A percentile compares a stretch with the other conserved stretches of the same genome.
Conservation (phyloP, 768 basidiomycete genomes). For the Boletellus emodensis region DNA sequence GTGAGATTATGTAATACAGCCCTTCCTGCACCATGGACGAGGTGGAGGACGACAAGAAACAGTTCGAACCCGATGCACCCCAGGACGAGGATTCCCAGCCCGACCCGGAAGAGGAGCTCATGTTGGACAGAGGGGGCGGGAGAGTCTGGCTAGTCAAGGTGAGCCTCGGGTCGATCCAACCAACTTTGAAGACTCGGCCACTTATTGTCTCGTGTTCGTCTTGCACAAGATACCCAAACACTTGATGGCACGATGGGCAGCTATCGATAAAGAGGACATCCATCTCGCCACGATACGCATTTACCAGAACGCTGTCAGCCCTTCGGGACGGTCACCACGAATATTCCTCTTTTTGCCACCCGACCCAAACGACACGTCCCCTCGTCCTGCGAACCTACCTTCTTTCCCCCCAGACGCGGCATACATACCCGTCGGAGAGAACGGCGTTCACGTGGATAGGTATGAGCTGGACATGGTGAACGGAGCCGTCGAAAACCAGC, state of each 20-base stretch:
- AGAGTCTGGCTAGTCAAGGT: slow-evolving; percentile 87
- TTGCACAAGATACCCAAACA: slow-evolving; percentile 71
- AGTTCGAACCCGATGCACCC: slow-evolving; percentile 52
- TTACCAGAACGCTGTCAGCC: slow-evolving; percentile 48
- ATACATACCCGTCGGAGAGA: slow-evolving; percentile 27
- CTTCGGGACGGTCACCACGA: slow-evolving; percentile 48
- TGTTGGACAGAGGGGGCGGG: slow-evolving; percentile 70
- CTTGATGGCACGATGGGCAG: slow-evolving; percentile 82
- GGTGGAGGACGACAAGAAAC: slow-evolving; percentile 67
- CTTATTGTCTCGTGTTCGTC: slow-evolving; percentile 8
- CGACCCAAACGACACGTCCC: slow-evolving; percentile 42
- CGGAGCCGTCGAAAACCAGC: slow-evolving; percentile 78
- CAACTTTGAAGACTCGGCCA: neutral
- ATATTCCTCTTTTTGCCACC: slow-evolving; percentile 68
- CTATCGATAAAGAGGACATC: slow-evolving; percentile 66
- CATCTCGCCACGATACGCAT: slow-evolving; percentile 85
- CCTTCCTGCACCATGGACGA: slow-evolving; percentile 31
- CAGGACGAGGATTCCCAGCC: slow-evolving; percentile 63
- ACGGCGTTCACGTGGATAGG: slow-evolving; percentile 45
- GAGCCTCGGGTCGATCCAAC: slow-evolving; percentile 16
- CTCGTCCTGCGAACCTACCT: slow-evolving; percentile 21
- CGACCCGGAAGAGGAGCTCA: slow-evolving; percentile 80
- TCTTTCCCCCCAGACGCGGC: slow-evolving; percentile 29
- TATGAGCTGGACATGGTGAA: slow-evolving; percentile 90
- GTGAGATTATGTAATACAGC: neutral